A percentile compares a stretch with the other conserved stretches of the same genome.
Conservation (phyloP, 1,139 yeast genomes). For the Geotrichum carabidarum region DNA sequence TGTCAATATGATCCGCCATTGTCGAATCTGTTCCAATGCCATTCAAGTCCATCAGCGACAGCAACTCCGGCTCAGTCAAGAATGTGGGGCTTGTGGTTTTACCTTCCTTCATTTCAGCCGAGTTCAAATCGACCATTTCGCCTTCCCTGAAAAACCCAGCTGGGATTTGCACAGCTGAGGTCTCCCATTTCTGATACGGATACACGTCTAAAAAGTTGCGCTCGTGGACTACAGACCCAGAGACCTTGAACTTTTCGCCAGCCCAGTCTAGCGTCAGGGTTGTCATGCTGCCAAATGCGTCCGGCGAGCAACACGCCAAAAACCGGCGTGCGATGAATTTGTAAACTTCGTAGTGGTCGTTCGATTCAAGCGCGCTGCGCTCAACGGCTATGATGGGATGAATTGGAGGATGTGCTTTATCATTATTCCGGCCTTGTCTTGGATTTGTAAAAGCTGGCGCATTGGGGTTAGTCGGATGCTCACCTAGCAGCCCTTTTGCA, state of each 20-base stretch:
- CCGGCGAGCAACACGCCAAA: conserved; percentile 86
- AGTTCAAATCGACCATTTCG: conserved; percentile 50
- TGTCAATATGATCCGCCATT: conserved; percentile 94
- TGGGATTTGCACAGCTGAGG: conserved; percentile 56
- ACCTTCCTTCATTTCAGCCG: conserved; percentile 64
- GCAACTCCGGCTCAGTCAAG: conserved; percentile 87
- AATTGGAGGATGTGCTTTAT: conserved; percentile 97
- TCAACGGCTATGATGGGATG: conserved; percentile 57
- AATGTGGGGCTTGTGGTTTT: conserved; percentile 73
- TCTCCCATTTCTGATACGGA: conserved; percentile 73
- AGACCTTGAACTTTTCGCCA: conserved; percentile 60
- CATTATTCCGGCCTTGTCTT: conserved; percentile 76
- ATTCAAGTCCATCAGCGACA: conserved; percentile 91
- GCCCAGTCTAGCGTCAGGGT: conserved; percentile 71
- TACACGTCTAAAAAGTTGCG: conserved; percentile 68
- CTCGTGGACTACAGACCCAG: conserved; percentile 68
- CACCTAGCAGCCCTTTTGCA: conserved; percentile 38
- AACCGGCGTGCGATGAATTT: conserved; percentile 84
- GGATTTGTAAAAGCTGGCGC: conserved; percentile 49
- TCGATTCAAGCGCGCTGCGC: conserved; percentile 39
- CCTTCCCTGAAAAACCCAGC: conserved; percentile 47
- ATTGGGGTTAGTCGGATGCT: conserved; percentile 17
- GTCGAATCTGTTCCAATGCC: conserved; percentile 99
- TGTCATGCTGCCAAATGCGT: conserved; percentile 74
- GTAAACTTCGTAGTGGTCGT: conserved; percentile 64